Evolutionary conservation across 2,329 filamentous ascomycete genomes (phyloP).

Genomic region (Aspergillus flavus): DNA sequence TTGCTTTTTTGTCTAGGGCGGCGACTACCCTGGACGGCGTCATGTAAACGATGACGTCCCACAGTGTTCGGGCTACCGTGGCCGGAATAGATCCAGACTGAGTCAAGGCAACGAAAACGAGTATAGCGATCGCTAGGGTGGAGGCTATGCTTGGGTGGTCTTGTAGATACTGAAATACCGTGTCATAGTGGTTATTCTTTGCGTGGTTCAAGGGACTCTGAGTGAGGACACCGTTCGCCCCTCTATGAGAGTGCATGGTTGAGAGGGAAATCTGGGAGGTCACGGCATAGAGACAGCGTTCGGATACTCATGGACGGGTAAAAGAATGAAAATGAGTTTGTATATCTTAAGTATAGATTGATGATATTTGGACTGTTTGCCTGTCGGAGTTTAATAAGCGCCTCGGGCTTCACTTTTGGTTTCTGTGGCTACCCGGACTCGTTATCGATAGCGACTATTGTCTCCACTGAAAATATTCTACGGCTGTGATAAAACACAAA

Average conservation of each 20-base stretch:
- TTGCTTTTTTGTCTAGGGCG: slow-evolving; percentile 54
- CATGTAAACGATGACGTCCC: slow-evolving; percentile 43
- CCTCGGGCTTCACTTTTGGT: slow-evolving; percentile 30
- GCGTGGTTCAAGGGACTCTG: slow-evolving; percentile 30
- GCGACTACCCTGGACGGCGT: slow-evolving; percentile 44
- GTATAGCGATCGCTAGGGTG: slow-evolving; percentile 29
- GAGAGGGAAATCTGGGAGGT: slow-evolving; percentile 17
- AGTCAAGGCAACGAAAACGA: slow-evolving; percentile 33
- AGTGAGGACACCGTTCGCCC: slow-evolving; percentile 33
- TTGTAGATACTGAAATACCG: slow-evolving; percentile 28
- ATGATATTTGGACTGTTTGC: slow-evolving; percentile 1
- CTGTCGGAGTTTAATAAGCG: slow-evolving; percentile 14
- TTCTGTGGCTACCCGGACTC: slow-evolving; percentile 29
- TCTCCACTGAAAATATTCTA: slow-evolving; percentile 31
- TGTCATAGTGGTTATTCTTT: slow-evolving; percentile 38
- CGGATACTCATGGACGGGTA: slow-evolving; percentile 13
- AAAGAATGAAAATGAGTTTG: slow-evolving; percentile 11
- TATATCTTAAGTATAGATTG: neutral
- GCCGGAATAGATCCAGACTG: slow-evolving; percentile 34
- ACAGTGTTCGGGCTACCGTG: slow-evolving; percentile 35
- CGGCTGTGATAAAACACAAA: neutral
- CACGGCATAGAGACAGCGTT: slow-evolving; percentile 25
- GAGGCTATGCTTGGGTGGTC: slow-evolving; percentile 34
- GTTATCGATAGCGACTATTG: slow-evolving; percentile 39
- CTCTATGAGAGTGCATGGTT: slow-evolving; percentile 41